These are phyloP conservation scores for Simplicillium sp. DNA, from an alignment of 2,329 filamentous ascomycete species.

Conservation along the genomic window DNA sequence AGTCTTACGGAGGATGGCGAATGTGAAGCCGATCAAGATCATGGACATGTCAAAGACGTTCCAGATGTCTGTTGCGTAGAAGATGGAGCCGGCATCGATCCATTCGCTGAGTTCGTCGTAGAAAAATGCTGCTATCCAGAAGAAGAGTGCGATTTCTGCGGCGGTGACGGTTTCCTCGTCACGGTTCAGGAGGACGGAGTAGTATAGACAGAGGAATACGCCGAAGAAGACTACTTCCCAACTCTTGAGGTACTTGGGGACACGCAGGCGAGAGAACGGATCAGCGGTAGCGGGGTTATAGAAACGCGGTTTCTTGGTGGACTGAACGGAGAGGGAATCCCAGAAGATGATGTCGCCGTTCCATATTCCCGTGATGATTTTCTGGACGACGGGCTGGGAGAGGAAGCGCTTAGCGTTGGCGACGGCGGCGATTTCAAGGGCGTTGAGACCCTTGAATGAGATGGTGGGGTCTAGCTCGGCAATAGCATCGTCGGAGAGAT, in stretches of 20 bases:
- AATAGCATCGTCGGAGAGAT: slow-evolving; percentile 23
- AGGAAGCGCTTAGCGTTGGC: slow-evolving; percentile 78
- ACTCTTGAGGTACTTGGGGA: slow-evolving; percentile 75
- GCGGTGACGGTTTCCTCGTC: slow-evolving; percentile 56
- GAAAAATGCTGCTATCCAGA: slow-evolving; percentile 81
- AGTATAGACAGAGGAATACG: slow-evolving; percentile 71
- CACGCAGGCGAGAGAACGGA: slow-evolving; percentile 64
- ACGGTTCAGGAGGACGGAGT: slow-evolving; percentile 71
- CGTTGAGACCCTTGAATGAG: slow-evolving; percentile 71
- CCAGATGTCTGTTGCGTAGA: slow-evolving; percentile 80
- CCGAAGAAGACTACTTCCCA: slow-evolving; percentile 79
- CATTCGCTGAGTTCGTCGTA: slow-evolving; percentile 84
- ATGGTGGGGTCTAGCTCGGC: slow-evolving; percentile 50
- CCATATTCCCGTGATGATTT: slow-evolving; percentile 78
- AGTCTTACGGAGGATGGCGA: slow-evolving; percentile 60
- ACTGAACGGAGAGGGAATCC: slow-evolving; percentile 65
- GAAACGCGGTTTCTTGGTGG: slow-evolving; percentile 65
- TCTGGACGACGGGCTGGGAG: slow-evolving; percentile 70
- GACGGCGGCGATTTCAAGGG: slow-evolving; percentile 76
- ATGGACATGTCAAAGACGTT: slow-evolving; percentile 66
- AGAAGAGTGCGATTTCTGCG: slow-evolving; percentile 64
- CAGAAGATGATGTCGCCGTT: slow-evolving; percentile 81
- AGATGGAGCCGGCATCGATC: slow-evolving; percentile 75
- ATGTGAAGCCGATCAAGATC: slow-evolving; percentile 62
- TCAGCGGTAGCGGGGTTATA: slow-evolving; percentile 62